Percentiles rank a stretch among this genome's conserved stretches.
Conservation (phyloP, 805 yeast genomes). For the Candida sithepensis region DNA sequence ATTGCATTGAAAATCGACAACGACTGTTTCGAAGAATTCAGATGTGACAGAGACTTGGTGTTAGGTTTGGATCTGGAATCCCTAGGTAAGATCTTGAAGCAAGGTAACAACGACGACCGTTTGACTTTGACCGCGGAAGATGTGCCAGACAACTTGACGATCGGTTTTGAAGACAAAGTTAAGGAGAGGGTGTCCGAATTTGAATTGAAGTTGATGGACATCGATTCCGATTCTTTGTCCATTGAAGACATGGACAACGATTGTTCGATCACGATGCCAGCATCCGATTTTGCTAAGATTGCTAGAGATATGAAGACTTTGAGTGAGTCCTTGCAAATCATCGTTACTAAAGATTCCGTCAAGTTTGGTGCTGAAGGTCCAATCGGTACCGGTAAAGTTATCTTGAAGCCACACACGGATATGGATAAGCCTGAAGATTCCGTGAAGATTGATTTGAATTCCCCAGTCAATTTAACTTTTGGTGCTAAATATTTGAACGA, state of each 20-base stretch:
- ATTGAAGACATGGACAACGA: conserved; percentile 94
- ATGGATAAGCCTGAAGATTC: conserved; percentile 76
- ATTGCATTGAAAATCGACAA: conserved; percentile 85
- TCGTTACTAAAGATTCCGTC: conserved; percentile 88
- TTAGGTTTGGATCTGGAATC: conserved; percentile 88
- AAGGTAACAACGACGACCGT: conserved; percentile 87
- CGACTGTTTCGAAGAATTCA: conserved; percentile 84
- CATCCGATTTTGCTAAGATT: conserved; percentile 82
- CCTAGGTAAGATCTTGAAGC: conserved; percentile 81
- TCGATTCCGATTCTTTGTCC: conserved; percentile 89
- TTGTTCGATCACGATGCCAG: conserved; percentile 81
- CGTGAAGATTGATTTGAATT: conserved; percentile 71
- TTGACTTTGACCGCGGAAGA: conserved; percentile 83
- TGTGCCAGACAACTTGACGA: conserved; percentile 65
- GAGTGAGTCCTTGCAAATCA: conserved; percentile 81
- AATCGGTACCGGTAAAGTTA: conserved; percentile 81
- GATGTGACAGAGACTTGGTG: conserved; percentile 92
- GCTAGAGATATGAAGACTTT: conserved; percentile 83
- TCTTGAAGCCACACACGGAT: conserved; percentile 79
- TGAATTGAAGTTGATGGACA: conserved; percentile 88
- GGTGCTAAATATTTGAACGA: conserved; percentile 89
- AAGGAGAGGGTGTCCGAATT: conserved; percentile 92
- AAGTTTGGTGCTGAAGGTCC: conserved; percentile 90
- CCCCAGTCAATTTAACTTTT: conserved; percentile 84
- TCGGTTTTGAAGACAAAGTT: conserved; percentile 87